phyloP scores from a whole-genome alignment of 1,284 basidiomycete genomes.

The Gomphus sp. region DNA sequence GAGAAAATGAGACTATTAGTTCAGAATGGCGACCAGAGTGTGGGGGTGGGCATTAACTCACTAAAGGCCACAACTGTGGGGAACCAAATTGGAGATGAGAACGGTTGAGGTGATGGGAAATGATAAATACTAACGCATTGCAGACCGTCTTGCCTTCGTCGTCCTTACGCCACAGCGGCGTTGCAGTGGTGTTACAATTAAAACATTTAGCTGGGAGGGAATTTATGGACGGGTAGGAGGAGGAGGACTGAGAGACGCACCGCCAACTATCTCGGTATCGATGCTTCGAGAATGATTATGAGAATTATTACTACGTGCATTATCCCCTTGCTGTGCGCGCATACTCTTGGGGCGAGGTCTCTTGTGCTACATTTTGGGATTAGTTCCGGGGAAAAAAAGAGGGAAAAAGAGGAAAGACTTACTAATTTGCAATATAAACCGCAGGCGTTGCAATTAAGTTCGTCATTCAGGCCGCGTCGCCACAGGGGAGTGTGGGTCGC shows the following conservation, averaged over 20 bases:
- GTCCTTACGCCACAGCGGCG: constrained; percentile 86
- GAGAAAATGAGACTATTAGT: constrained; percentile 8
- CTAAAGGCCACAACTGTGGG: constrained; percentile 39
- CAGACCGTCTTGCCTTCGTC: constrained; percentile 88
- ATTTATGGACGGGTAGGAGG: not conserved
- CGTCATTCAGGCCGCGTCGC: constrained; percentile 73
- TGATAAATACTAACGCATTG: constrained; percentile 58
- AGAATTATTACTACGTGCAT: constrained; percentile 35
- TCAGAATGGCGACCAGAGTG: constrained; percentile 2
- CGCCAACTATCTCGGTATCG: constrained; percentile 6
- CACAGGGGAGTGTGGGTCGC: constrained; percentile 77
- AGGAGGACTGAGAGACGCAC: not conserved
- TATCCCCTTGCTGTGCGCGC: constrained; percentile 61
- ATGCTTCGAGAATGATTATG: constrained; percentile 1
- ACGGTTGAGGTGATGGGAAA: not conserved
- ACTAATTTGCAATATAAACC: constrained; percentile 74
- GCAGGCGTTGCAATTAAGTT: constrained; percentile 77
- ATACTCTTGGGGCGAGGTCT: constrained; percentile 77
- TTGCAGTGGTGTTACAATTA: constrained; percentile 84
- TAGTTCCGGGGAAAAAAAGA: constrained; percentile 6
- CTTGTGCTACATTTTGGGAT: constrained; percentile 46
- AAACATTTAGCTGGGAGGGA: constrained; percentile 60
- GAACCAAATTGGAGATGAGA: constrained; percentile 1
- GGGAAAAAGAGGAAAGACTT: constrained; percentile 19
- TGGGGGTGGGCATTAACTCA: constrained; percentile 25